phyloP scores from a whole-genome alignment of 2,329 filamentous ascomycete species.

The Akanthomyces uredinophilus region DNA sequence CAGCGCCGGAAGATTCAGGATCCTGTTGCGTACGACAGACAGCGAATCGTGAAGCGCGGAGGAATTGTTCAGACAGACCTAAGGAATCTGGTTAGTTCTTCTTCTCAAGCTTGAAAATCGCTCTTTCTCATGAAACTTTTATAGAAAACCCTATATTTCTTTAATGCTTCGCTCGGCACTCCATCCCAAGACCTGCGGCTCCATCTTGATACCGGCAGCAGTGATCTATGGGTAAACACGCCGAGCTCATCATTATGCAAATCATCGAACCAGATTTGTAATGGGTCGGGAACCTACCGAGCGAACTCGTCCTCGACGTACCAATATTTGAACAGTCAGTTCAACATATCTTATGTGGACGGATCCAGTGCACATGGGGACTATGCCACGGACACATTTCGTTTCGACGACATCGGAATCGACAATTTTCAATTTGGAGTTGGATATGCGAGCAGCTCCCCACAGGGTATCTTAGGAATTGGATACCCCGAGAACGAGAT shows the following conservation, averaged over 20 bases:
- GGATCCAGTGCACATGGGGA: constrained; percentile 72
- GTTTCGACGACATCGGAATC: constrained; percentile 50
- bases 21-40: constrained; percentile 39
- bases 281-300: constrained; percentile 59
- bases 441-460: constrained; percentile 56
- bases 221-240: constrained; percentile 67
- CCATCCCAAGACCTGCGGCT: constrained; percentile 53
- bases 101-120: background rate
- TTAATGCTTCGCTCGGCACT: constrained; percentile 59
- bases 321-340: constrained; percentile 64
- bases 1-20: constrained; percentile 33
- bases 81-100: constrained; percentile 48
- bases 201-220: constrained; percentile 64
- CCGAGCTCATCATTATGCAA: constrained; percentile 56
- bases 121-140: background rate
- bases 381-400: constrained; percentile 71
- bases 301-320: constrained; percentile 73
- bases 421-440: constrained; percentile 64
- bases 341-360: constrained; percentile 87
- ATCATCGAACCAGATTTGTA: constrained; percentile 46
- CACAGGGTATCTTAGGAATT: constrained; percentile 77
- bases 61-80: constrained; percentile 40
- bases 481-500: constrained; percentile 79
- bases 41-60: constrained; percentile 37
- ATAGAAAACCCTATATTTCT: constrained; percentile 58